Percentiles rank a stretch among this genome's conserved stretches.
phyloP scores from a whole-genome alignment of 2,329 filamentous ascomycete genomes.

The Colletotrichum scovillei region DNA sequence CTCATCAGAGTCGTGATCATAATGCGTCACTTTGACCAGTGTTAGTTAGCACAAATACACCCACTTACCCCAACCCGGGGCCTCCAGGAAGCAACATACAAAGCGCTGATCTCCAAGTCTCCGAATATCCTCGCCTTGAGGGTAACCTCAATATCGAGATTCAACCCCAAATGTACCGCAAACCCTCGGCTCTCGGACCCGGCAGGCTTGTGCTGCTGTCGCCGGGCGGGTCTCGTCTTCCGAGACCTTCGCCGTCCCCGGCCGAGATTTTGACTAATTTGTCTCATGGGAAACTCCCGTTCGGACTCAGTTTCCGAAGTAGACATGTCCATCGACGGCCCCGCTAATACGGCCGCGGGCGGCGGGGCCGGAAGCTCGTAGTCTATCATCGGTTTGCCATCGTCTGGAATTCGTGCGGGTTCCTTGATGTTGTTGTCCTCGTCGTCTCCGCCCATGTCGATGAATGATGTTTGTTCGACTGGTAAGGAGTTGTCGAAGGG shows the following conservation, averaged over 20 bases:
- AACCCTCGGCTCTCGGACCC: conserved; percentile 10
- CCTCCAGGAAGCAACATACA: neutral
- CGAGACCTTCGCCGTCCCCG: neutral
- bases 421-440: neutral
- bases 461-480: conserved; percentile 29
- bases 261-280: neutral
- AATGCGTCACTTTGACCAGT: conserved; percentile 8
- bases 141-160: conserved; percentile 26
- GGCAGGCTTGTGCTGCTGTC: neutral
- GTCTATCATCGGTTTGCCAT: neutral
- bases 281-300: neutral
- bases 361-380: neutral
- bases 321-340: neutral
- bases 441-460: conserved; percentile 5
- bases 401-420: neutral
- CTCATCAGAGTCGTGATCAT: neutral
- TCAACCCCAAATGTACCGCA: conserved; percentile 16
- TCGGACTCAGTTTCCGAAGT: conserved; percentile 22
- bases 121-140: conserved; percentile 22
- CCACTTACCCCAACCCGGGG: neutral
- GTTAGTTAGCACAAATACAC: neutral
- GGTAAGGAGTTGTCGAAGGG: conserved; percentile 27
- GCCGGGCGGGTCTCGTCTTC: conserved; percentile 1
- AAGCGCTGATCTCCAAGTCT: conserved; percentile 22
- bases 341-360: neutral